Evolutionary conservation across 306 rosid genomes (phyloP).

Genomic region (Rubus idaeus): DNA sequence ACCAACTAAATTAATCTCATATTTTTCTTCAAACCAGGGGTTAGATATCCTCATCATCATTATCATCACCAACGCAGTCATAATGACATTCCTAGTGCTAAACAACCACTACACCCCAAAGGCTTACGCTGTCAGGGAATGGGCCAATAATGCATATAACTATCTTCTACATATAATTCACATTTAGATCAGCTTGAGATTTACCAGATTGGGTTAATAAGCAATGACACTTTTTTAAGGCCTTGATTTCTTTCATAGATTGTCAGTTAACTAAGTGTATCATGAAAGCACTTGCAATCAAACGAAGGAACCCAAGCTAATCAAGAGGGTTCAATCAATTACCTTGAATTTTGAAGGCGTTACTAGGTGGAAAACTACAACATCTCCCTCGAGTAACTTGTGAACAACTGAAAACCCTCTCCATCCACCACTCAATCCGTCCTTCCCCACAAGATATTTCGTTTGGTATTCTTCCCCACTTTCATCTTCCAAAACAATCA

Average conservation of each 20-base stretch:
- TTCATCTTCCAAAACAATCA: conserved; percentile 52
- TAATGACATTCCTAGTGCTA: not conserved
- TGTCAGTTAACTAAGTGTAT: too few relatives aligned
- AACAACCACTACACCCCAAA: not conserved
- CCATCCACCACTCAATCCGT: conserved; percentile 59
- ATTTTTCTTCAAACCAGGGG: not conserved
- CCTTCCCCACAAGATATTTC: conserved; percentile 39
- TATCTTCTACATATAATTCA: not conserved
- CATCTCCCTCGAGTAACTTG: conserved; percentile 40
- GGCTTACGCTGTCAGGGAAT: not conserved
- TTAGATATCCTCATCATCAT: not conserved
- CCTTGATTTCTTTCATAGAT: not conserved
- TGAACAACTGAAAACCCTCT: conserved; percentile 43
- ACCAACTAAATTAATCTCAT: not conserved
- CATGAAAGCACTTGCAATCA: not conserved
- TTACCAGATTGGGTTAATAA: not conserved
- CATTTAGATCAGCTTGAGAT: not conserved
- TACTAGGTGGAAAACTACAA: conserved; percentile 38
- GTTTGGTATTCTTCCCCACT: conserved; percentile 25
- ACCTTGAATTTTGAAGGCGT: conserved; percentile 49
- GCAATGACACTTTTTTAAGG: not conserved
- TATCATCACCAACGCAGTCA: not conserved
- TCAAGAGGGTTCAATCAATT: conserved; percentile 13
- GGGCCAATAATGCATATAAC: not conserved
- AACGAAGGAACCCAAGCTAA: not conserved